These are phyloP conservation scores for Hymenoscyphus salicellus DNA, from an alignment of 2,329 filamentous ascomycete genomes.

Conservation along the genomic window DNA sequence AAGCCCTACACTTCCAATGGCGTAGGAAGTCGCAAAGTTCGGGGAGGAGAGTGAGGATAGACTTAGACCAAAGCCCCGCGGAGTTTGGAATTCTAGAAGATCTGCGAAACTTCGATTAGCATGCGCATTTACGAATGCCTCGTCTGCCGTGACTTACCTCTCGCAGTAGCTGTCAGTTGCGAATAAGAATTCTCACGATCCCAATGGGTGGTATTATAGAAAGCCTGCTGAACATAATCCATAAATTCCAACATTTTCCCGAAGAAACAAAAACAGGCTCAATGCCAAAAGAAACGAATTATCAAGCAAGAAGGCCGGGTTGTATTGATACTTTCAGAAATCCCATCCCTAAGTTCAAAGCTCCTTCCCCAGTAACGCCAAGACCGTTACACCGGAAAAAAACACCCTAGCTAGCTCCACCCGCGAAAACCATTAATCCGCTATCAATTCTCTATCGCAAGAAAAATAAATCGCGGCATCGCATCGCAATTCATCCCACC, in stretches of 20 bases:
- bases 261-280: not conserved
- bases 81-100: conserved; percentile 84
- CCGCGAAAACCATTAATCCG: conserved; percentile 16
- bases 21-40: conserved; percentile 92
- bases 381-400: not conserved
- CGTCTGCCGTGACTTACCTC: conserved; percentile 52
- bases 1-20: conserved; percentile 80
- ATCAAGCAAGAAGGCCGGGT: not conserved
- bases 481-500: conserved; percentile 7
- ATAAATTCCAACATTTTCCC: conserved; percentile 84
- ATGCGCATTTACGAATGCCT: not conserved
- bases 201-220: conserved; percentile 84
- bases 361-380: not conserved
- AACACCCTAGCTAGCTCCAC: conserved; percentile 18
- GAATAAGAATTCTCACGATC: conserved; percentile 90
- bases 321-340: not conserved
- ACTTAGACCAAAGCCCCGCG: conserved; percentile 77
- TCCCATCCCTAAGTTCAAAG: not conserved
- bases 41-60: conserved; percentile 88
- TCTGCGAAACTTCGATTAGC: conserved; percentile 46
- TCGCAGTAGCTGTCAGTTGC: conserved; percentile 76
- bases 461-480: conserved; percentile 20
- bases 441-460: conserved; percentile 19
- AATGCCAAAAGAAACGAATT: not conserved
- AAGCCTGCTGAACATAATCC: conserved; percentile 92